Percentiles rank a stretch among this genome's conserved stretches.
These are phyloP conservation scores for Brassica balearica DNA, from an alignment of 441 rosid genomes.

Conservation along the genomic window DNA sequence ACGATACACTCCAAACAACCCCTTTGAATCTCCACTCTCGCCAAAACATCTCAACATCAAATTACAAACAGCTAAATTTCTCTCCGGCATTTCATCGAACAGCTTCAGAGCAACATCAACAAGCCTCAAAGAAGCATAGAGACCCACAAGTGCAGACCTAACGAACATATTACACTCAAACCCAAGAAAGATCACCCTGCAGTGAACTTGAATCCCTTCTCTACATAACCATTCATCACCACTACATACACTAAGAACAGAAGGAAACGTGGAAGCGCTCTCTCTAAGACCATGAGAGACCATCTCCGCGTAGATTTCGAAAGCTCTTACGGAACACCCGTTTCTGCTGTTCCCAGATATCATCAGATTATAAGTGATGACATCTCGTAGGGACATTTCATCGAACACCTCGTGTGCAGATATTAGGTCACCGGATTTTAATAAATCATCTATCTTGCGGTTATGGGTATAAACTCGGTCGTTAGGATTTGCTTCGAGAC, in stretches of 20 bases:
- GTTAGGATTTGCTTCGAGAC: slow-evolving; percentile 42
- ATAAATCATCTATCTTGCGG: slow-evolving; percentile 46
- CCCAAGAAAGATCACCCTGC: slow-evolving; percentile 70
- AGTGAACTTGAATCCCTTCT: slow-evolving; percentile 74
- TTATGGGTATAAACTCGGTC: slow-evolving; percentile 52
- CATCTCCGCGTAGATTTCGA: slow-evolving; percentile 61
- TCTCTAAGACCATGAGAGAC: slow-evolving; percentile 60
- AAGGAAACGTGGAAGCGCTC: slow-evolving; percentile 65
- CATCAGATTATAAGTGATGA: slow-evolving; percentile 64
- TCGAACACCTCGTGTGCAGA: slow-evolving; percentile 63
- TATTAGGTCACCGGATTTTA: slow-evolving; percentile 51
- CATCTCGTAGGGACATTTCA: slow-evolving; percentile 62
- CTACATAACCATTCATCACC: slow-evolving; percentile 41
- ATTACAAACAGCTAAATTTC: slow-evolving; percentile 68
- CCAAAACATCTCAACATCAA: slow-evolving; percentile 56
- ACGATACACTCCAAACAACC: slow-evolving; percentile 49
- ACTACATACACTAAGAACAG: slow-evolving; percentile 68
- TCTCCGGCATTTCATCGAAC: slow-evolving; percentile 71
- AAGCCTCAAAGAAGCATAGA: background rate
- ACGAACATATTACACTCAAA: slow-evolving; percentile 57
- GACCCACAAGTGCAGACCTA: slow-evolving; percentile 63
- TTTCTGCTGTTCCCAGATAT: slow-evolving; percentile 58
- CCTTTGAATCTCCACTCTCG: slow-evolving; percentile 47
- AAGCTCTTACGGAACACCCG: slow-evolving; percentile 48
- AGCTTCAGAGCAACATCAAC: slow-evolving; percentile 23